These are phyloP conservation scores for Mycena leptocephala DNA, from an alignment of 768 basidiomycete genomes.

Conservation along the genomic window DNA sequence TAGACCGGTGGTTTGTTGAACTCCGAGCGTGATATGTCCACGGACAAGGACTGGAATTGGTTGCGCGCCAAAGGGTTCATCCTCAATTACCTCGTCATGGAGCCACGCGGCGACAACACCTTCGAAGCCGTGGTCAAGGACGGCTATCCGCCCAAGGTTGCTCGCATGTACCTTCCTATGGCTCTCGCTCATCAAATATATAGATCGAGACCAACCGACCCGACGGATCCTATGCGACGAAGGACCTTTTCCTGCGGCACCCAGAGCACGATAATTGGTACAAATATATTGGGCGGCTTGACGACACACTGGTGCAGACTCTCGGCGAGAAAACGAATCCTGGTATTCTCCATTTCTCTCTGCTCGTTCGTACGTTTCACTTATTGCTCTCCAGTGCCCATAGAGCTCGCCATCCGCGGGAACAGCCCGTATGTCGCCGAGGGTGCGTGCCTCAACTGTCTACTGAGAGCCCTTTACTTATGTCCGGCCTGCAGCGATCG, in stretches of 20 bases:
- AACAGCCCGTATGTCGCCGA: constrained; percentile 64
- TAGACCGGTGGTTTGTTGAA: constrained; percentile 61
- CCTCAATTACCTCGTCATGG: constrained; percentile 60
- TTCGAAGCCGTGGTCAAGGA: constrained; percentile 68
- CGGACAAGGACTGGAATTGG: constrained; percentile 74
- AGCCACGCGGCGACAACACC: constrained; percentile 56
- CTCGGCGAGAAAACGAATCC: constrained; percentile 73
- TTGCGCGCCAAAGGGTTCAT: constrained; percentile 49
- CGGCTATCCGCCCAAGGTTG: constrained; percentile 66
- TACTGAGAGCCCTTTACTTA: neutral
- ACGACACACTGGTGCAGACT: constrained; percentile 67
- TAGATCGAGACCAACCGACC: constrained; percentile 60
- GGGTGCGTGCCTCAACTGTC: constrained; percentile 20
- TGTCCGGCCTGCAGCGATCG: constrained; percentile 51
- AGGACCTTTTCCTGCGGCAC: constrained; percentile 69
- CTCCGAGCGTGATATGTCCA: constrained; percentile 63
- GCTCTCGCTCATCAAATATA: neutral
- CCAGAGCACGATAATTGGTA: constrained; percentile 52
- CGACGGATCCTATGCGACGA: constrained; percentile 70
- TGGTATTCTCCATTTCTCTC: constrained; percentile 16
- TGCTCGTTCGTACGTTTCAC: neutral
- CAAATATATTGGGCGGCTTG: constrained; percentile 69
- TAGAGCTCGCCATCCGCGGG: constrained; percentile 67
- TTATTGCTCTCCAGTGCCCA: constrained; percentile 52
- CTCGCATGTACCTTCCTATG: neutral